phyloP scores from a whole-genome alignment of 2,329 filamentous ascomycete genomes.

The Hirsutella rhossiliensis region DNA sequence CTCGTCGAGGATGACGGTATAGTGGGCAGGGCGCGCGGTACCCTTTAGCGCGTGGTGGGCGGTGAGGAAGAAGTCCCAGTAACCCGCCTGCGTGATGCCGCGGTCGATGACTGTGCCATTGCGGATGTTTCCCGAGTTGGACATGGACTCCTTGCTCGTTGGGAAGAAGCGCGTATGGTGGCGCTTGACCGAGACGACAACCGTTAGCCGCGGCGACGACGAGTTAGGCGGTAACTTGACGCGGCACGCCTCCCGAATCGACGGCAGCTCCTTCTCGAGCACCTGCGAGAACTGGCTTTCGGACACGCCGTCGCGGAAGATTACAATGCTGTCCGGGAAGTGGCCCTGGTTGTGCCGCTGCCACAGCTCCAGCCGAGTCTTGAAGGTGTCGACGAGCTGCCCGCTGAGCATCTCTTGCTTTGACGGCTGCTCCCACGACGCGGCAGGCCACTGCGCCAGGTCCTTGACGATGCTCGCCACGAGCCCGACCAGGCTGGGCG shows the following conservation, averaged over 20 bases:
- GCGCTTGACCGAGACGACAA: conserved; percentile 76
- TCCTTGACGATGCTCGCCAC: conserved; percentile 61
- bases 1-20: too few species aligned
- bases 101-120: conserved; percentile 79
- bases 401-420: too few species aligned
- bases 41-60: conserved; percentile 73
- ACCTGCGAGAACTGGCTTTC: too few species aligned
- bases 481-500: conserved; percentile 69
- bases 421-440: too few species aligned
- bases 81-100: conserved; percentile 60
- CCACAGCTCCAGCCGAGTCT: too few species aligned
- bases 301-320: conserved; percentile 84
- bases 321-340: conserved; percentile 62
- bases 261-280: conserved; percentile 53
- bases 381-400: too few species aligned
- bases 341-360: conserved; percentile 36
- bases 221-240: conserved; percentile 39
- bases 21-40: conserved; percentile 75
- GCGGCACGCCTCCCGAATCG: conserved; percentile 52
- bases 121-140: conserved; percentile 50
- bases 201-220: conserved; percentile 45
- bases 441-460: too few species aligned
- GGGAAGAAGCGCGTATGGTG: conserved; percentile 86
- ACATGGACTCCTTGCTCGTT: conserved; percentile 33
- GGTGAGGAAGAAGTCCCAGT: conserved; percentile 80